Conservation (phyloP, 352 stramenopile species). For the Phytophthora sp. region DNA sequence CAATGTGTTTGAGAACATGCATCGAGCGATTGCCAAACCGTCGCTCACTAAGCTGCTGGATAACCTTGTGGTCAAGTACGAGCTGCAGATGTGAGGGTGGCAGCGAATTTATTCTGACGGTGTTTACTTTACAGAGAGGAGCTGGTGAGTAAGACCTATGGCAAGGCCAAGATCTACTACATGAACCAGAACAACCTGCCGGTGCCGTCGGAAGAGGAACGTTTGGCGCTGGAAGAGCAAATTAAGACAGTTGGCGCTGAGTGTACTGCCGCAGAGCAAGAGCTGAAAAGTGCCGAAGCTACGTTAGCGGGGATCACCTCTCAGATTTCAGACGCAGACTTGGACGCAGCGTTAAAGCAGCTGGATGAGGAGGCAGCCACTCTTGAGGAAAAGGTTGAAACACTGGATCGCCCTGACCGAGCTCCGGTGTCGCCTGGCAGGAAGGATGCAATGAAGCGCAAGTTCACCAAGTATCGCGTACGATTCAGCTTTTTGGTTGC, state of each 20-base stretch:
- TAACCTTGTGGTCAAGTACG: conserved; percentile 67
- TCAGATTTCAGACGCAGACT: conserved; percentile 71
- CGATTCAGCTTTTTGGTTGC: conserved; percentile 5
- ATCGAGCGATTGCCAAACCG: conserved; percentile 72
- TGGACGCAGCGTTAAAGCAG: conserved; percentile 54
- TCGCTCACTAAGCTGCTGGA: conserved; percentile 81
- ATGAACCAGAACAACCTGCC: conserved; percentile 79
- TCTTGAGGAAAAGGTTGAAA: conserved; percentile 53
- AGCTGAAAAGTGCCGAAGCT: conserved; percentile 59
- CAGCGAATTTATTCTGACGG: too few relatives aligned
- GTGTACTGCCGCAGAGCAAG: conserved; percentile 53
- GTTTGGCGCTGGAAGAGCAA: conserved; percentile 48
- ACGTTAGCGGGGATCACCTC: conserved; percentile 52
- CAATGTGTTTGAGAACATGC: conserved; percentile 88
- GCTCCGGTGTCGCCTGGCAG: conserved; percentile 56
- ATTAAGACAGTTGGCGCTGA: conserved; percentile 60
- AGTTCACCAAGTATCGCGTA: conserved; percentile 74
- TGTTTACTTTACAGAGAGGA: conserved; percentile 51
- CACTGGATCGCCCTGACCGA: conserved; percentile 47
- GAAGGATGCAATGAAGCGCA: conserved; percentile 70
- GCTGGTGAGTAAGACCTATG: conserved; percentile 74
- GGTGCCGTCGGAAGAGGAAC: conserved; percentile 54
- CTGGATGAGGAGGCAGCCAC: conserved; percentile 46
- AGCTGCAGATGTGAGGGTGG: too few relatives aligned
- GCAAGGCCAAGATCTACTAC: conserved; percentile 87